Conservation (phyloP, 2,329 filamentous ascomycete species). For the Aurifilum marmelostoma region DNA sequence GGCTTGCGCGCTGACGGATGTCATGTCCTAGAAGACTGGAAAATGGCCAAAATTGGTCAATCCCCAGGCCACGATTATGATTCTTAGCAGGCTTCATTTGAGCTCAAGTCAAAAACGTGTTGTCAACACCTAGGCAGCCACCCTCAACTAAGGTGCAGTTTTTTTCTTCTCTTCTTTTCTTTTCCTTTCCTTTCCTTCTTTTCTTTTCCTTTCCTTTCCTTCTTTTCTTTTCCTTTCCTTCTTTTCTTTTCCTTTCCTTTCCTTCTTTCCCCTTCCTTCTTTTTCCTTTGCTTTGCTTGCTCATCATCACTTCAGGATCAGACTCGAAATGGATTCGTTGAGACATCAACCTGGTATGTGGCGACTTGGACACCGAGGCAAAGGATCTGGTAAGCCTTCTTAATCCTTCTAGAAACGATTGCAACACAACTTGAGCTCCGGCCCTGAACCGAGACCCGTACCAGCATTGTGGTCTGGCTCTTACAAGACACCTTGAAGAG, state of each 20-base stretch:
- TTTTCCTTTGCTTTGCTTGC: too few relatives aligned
- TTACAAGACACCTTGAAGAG: neutral
- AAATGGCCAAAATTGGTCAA: neutral
- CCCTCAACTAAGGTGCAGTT: neutral
- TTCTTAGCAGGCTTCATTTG: neutral
- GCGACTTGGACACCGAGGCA: neutral
- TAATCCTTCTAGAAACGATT: neutral
- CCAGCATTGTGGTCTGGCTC: neutral
- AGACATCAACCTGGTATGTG: neutral
- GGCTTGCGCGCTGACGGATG: neutral
- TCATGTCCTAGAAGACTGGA: neutral
- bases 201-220: too few relatives aligned
- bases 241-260: too few relatives aligned
- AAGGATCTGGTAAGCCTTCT: neutral
- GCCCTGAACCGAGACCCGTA: neutral
- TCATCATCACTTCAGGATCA: neutral
- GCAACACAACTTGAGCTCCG: neutral
- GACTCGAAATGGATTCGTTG: neutral
- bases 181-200: too few relatives aligned
- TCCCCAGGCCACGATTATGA: neutral
- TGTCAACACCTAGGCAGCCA: neutral
- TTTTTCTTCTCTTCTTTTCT: too few relatives aligned
- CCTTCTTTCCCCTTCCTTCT: too few relatives aligned
- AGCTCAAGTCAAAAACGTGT: neutral
- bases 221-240: too few relatives aligned